These are phyloP conservation scores for Fusarium gaditjirri DNA, from an alignment of 2,329 filamentous ascomycete genomes.

Conservation along the genomic window DNA sequence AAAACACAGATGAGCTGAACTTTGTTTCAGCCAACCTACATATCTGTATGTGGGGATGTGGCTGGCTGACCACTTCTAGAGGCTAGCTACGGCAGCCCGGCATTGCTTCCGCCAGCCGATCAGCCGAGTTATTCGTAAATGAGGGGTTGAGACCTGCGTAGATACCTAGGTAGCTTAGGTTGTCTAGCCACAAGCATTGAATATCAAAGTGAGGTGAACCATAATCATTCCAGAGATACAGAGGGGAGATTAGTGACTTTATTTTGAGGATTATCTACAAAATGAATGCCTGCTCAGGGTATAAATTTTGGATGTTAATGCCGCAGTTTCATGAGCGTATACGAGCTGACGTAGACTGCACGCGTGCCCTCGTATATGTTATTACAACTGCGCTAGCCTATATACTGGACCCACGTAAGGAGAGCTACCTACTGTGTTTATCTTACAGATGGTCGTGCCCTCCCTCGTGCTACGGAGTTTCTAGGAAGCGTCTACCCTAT, in stretches of 20 bases:
- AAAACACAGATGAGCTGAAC: background rate
- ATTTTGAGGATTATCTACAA: fast-evolving
- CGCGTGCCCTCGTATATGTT: background rate
- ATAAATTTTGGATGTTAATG: fast-evolving
- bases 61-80: background rate
- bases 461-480: background rate
- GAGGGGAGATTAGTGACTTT: fast-evolving
- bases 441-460: fast-evolving
- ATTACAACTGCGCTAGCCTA: too few relatives aligned
- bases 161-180: background rate
- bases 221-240: background rate
- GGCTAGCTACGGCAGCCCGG: background rate
- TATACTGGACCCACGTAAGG: fast-evolving
- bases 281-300: background rate
- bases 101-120: background rate
- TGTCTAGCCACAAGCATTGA: too few relatives aligned
- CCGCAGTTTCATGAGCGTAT: fast-evolving
- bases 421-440: background rate
- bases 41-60: background rate
- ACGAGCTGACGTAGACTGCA: background rate
- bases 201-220: background rate
- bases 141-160: background rate
- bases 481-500: too few relatives aligned
- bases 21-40: background rate
- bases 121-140: background rate